phyloP scores from a whole-genome alignment of 129 eudicot genomes.

The Flaveria bidentis region DNA sequence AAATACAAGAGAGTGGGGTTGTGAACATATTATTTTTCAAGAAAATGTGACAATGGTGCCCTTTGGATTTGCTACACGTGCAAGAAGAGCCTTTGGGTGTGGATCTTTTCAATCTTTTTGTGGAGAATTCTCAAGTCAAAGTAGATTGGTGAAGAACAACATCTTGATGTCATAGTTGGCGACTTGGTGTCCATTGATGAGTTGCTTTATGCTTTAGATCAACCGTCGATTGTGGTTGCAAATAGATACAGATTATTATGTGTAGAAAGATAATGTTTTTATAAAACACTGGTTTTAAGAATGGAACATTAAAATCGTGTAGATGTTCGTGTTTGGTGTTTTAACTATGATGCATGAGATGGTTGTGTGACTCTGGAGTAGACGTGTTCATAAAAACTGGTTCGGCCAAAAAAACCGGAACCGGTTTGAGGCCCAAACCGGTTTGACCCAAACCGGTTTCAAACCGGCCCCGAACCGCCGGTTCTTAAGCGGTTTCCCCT shows the following conservation, averaged over 20 bases:
- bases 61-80: slow-evolving; percentile 31
- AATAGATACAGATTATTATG: not conserved
- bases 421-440: too few relatives aligned
- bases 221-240: slow-evolving; percentile 7
- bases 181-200: slow-evolving; percentile 14
- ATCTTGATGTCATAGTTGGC: slow-evolving; percentile 1
- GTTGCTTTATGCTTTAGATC: slow-evolving; percentile 25
- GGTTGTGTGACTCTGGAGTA: too few relatives aligned
- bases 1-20: slow-evolving; percentile 36
- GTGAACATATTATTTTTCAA: not conserved
- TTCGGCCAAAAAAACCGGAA: too few relatives aligned
- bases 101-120: not conserved
- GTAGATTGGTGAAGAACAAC: slow-evolving; percentile 20
- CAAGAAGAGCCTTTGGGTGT: slow-evolving; percentile 22
- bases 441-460: too few relatives aligned
- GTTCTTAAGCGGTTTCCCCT: too few relatives aligned
- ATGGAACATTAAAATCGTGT: too few relatives aligned
- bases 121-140: slow-evolving; percentile 1
- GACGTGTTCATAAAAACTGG: too few relatives aligned
- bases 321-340: too few relatives aligned
- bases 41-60: slow-evolving; percentile 33
- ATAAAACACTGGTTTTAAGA: not conserved
- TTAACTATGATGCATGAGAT: too few relatives aligned
- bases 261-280: not conserved
- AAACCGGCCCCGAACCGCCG: too few relatives aligned